Base-by-base conservation (phyloP, 345 rosid genomes). In the Linum usitatissimum region DNA sequence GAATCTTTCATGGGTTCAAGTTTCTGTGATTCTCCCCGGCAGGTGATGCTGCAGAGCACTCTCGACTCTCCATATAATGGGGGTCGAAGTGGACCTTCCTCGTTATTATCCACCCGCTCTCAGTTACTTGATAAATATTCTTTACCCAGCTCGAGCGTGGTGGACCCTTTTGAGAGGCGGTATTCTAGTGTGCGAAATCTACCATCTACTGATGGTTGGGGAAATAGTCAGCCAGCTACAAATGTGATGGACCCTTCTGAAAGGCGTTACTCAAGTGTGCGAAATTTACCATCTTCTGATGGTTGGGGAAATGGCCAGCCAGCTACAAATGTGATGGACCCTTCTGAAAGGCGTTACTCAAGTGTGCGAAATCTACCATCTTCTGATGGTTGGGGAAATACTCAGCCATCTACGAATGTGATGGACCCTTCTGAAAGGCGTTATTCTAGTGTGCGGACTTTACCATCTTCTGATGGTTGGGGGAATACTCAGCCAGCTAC, bases 401-500 rank as follows among this genome's bases (percentile, higher is more conserved):
- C 74, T 66, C 99, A 79, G 68, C 96, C 17, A 61, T 65, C 66
- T 73, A 53, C 14, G 72, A 15, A 60, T 71, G 75, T 73, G 54
- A 71, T 69, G 56, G 95, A 88, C 48, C 15, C 79, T 69, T 65
- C 82, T 61, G 97, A 90, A 81, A 86, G 86, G 63, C 64, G 77
- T 12, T 89, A 83, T 80, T 84, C 83, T 31, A 86, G 96, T 73
- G 62, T 86, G 76, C 91, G 87, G 38, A 68, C 76, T 58, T 76
- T 80, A 38, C 81, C 85, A n/a, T 75, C 94, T 66, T 72, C 88
- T 56, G 87, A 18, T 55, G 59, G 83, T 64, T 71, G 76, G 57
- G 61, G 81, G 83, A 84, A 79, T 67, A 74, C 74, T 64, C 99
- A 80, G 76, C 96, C 95, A 70, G 87, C 86, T 40, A 86, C 96